A percentile compares a stretch with the other conserved stretches of the same genome.
Evolutionary conservation across 495 filamentous ascomycete species (phyloP).

Genomic region (Aspergillus homomorphus): DNA sequence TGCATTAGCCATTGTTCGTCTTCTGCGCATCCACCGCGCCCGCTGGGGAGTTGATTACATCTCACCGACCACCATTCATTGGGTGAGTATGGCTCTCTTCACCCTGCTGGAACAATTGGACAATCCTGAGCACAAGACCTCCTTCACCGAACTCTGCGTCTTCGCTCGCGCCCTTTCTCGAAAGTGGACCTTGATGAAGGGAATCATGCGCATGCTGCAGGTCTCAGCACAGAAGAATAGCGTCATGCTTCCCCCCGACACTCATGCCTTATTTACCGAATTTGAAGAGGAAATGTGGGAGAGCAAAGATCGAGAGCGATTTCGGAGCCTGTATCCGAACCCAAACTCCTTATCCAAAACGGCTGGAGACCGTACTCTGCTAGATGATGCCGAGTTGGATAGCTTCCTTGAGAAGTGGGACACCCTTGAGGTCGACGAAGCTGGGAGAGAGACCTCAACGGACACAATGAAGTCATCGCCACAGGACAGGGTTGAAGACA

Average conservation of each 20-base stretch:
- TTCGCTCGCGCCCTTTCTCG: neutral
- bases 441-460: neutral
- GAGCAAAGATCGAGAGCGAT: neutral
- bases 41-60: neutral
- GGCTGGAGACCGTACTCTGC: neutral
- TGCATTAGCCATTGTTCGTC: neutral
- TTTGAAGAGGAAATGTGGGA: neutral
- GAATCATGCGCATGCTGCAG: neutral
- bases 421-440: neutral
- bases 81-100: neutral
- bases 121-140: neutral
- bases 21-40: neutral
- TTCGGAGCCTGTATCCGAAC: neutral
- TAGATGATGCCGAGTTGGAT: neutral
- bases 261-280: neutral
- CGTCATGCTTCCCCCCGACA: neutral
- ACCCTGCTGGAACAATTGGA: neutral
- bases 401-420: neutral
- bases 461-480: too few relatives aligned
- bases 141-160: neutral
- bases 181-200: neutral
- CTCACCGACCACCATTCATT: neutral
- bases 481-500: too few relatives aligned
- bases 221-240: neutral
- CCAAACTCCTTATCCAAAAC: neutral